Evolutionary conservation across 2,329 filamentous ascomycete genomes (phyloP).

Genomic region (Elsinoe ampelina): DNA sequence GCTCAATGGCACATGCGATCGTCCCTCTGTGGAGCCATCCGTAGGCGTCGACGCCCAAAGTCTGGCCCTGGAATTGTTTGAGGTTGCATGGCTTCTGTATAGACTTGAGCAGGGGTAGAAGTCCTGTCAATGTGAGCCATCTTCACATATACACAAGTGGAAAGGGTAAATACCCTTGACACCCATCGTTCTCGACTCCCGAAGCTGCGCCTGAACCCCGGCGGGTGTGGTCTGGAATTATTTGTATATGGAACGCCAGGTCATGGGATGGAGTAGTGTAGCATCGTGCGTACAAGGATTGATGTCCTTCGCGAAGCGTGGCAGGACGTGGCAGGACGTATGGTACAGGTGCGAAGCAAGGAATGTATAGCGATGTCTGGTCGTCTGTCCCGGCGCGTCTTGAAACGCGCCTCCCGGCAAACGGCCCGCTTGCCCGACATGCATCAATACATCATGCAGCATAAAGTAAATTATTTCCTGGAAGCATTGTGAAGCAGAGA

Average conservation of each 20-base stretch:
- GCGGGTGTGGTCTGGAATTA: neutral
- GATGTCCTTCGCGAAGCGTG: neutral
- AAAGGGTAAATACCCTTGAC: conserved; percentile 25
- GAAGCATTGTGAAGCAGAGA: no score
- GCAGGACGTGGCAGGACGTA: neutral
- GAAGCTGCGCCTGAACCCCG: neutral
- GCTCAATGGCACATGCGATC: conserved; percentile 79
- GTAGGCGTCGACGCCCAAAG: conserved; percentile 91
- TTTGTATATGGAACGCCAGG: neutral
- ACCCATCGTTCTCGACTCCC: conserved; percentile 24
- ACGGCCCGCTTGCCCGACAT: neutral
- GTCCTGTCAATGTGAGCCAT: conserved; percentile 45
- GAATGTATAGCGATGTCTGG: neutral
- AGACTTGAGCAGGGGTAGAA: conserved; percentile 87
- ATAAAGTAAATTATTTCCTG: no score
- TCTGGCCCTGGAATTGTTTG: conserved; percentile 79
- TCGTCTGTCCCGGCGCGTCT: conserved; percentile 1
- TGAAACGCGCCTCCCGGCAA: conserved; percentile 3
- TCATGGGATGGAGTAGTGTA: neutral
- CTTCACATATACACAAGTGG: neutral
- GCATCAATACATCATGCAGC: neutral
- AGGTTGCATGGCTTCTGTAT: conserved; percentile 84
- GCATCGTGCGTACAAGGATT: neutral
- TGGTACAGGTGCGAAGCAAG: neutral
- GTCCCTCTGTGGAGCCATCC: conserved; percentile 96